Evolutionary conservation across 2,329 filamentous ascomycete genomes (phyloP), one percentile per base, ranked within the genome.

Genomic region (Penicillium digitatum): DNA sequence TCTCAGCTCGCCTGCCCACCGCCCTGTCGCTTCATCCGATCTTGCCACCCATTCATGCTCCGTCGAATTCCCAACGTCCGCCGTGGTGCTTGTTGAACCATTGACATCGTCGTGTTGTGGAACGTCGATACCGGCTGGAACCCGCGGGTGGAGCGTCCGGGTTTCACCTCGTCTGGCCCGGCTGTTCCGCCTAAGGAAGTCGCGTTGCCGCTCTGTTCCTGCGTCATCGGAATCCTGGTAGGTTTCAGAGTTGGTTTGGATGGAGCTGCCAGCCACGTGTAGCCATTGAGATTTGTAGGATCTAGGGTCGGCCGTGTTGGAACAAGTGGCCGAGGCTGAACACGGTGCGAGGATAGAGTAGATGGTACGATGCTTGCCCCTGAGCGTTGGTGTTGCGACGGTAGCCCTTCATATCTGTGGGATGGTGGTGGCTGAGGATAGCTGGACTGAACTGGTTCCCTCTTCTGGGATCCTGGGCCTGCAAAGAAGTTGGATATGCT

Each of bases 401-500:
- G 45, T 34, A 29, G 40, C 14, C 18, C 26, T 29, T 57, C 60
- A 54, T 52, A 58, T 48, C 43, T 52, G 56, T 32, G 54, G 32
- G 52, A 42, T 55, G 43, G 52, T 40, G 55, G 58, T 24, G 48
- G 52, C 40, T 54, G 48, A n/a, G 54, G 47, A 34, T 48, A 43
- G 35, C 27, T 56, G 18, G 59, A 40, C 45, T 44, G 48, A 29
- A 37, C 24, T 22, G 60, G 34, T 9, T 54, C 52, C 46, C 32
- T 49, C 40, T 66, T 63, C 40, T 60, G 57, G 31, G 57, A 54
- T 20, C 64, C 59, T 43, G 66, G 60, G 29, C 63, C 61, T 20
- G 64, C 57, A 44, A 83, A 83, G 68, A 83, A 84, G 54, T 68
- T 77, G 4, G 78, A 76, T 43, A 85, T 80, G 46, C 70, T 78